phyloP scores from a whole-genome alignment of 257 asterid genomes.

The Solanum chmielewskii region DNA sequence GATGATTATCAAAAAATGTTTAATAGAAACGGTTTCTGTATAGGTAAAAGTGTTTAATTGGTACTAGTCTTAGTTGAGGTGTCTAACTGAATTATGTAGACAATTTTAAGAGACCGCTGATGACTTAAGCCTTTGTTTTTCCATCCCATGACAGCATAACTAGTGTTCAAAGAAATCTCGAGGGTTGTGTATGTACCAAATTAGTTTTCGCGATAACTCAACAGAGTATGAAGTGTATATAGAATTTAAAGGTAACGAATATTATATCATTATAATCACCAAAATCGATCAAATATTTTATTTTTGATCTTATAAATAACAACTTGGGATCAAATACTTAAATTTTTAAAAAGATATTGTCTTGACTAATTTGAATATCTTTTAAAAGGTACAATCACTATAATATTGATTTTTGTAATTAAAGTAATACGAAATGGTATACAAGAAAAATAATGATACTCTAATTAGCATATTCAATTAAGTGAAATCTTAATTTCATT shows the following conservation, averaged over 20 bases:
- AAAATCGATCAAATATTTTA: not conserved
- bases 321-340: not conserved
- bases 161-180: not conserved
- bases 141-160: not conserved
- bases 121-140: too few relatives aligned
- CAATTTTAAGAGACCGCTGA: too few relatives aligned
- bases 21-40: too few relatives aligned
- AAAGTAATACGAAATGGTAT: not conserved
- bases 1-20: too few relatives aligned
- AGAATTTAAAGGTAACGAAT: too few relatives aligned
- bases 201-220: not conserved
- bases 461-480: not conserved
- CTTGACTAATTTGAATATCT: not conserved
- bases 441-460: not conserved
- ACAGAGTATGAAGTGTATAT: accelerated
- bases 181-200: not conserved
- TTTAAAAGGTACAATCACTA: not conserved
- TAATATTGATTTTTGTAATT: too few relatives aligned
- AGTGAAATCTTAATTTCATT: too few relatives aligned
- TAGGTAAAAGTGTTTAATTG: too few relatives aligned
- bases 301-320: not conserved
- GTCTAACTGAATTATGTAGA: too few relatives aligned
- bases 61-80: too few relatives aligned
- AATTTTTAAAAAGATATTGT: too few relatives aligned
- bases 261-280: not conserved